Evolutionary conservation across 179 eudicot genomes (phyloP), one percentile per base, ranked within the genome.

Genomic region (Actinidia arguta): DNA sequence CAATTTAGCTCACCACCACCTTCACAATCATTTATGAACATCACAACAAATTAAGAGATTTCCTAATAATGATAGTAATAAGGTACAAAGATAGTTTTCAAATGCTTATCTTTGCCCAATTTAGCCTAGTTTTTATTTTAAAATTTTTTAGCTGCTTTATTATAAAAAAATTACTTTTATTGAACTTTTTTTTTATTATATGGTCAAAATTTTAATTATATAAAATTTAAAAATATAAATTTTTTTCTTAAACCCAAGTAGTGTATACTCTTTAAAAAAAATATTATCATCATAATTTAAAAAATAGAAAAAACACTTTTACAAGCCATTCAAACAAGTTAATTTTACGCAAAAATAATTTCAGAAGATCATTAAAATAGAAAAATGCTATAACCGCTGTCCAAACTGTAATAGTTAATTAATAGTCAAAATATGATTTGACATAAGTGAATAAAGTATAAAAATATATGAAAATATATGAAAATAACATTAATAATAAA

Each of bases 241-340:
- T n/a, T n/a, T n/a, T n/a, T n/a, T n/a, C n/a, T n/a, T n/a, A n/a
- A n/a, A n/a, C n/a, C n/a, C n/a, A n/a, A n/a, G n/a, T n/a, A n/a
- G n/a, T n/a, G n/a, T n/a, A n/a, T n/a, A n/a, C n/a, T n/a, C n/a
- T n/a, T n/a, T n/a, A n/a, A n/a, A n/a, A n/a, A n/a, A n/a, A n/a
- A n/a, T n/a, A n/a, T n/a, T n/a, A n/a, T n/a, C 20, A 14, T 22
- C 20, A 5, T 16, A 50, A 69, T 69, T 67, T 42, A 80, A 52
- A 51, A 71, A 56, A 72, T 24, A 56, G 31, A 58, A 31, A 17
- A n/a, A 56, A n/a, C 36, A 56, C 69, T 10, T 80, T 56, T 72
- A 17, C 18, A 47, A 13, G 52, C 61, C 54, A 55, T 71, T 13
- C 75, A 70, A 54, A 18, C 50, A 70, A 66, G 52, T 70, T 70